These are phyloP conservation scores for Aristolochia californica DNA, from an alignment of 164 flowering plant species.

Conservation along the genomic window DNA sequence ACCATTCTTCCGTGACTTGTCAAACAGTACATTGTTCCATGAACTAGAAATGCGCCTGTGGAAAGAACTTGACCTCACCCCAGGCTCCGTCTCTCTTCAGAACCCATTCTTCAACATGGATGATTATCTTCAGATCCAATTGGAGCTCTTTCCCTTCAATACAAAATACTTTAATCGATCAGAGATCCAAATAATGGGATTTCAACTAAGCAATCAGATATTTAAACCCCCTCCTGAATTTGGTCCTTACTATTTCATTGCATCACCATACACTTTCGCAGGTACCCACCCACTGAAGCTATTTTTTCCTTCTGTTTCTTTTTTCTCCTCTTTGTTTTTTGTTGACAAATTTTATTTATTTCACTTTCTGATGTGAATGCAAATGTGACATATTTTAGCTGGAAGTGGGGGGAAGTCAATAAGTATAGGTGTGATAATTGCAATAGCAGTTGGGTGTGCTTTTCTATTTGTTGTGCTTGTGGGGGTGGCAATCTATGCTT, in stretches of 20 bases:
- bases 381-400: slow-evolving; percentile 15
- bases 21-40: slow-evolving; percentile 47
- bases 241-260: slow-evolving; percentile 58
- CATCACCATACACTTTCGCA: slow-evolving; percentile 39
- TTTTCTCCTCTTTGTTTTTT: background rate
- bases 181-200: slow-evolving; percentile 53
- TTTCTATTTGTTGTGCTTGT: slow-evolving; percentile 37
- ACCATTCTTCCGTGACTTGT: slow-evolving; percentile 62
- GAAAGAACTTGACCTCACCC: slow-evolving; percentile 46
- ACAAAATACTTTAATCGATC: slow-evolving; percentile 57
- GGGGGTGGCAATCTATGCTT: slow-evolving; percentile 47
- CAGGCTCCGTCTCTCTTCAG: slow-evolving; percentile 73
- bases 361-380: too few relatives aligned
- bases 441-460: slow-evolving; percentile 38
- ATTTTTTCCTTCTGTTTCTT: background rate
- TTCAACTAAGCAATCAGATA: slow-evolving; percentile 45
- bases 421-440: slow-evolving; percentile 27
- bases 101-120: slow-evolving; percentile 55
- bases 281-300: slow-evolving; percentile 23
- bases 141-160: slow-evolving; percentile 57
- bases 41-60: slow-evolving; percentile 61
- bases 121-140: slow-evolving; percentile 66
- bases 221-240: slow-evolving; percentile 51
- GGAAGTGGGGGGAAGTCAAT: slow-evolving; percentile 17
- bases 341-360: slow-evolving; percentile 3